A percentile compares a stretch with the other conserved stretches of the same genome.
Conservation (phyloP, 2,329 filamentous ascomycete genomes). For the Aureobasidium subglaciale region DNA sequence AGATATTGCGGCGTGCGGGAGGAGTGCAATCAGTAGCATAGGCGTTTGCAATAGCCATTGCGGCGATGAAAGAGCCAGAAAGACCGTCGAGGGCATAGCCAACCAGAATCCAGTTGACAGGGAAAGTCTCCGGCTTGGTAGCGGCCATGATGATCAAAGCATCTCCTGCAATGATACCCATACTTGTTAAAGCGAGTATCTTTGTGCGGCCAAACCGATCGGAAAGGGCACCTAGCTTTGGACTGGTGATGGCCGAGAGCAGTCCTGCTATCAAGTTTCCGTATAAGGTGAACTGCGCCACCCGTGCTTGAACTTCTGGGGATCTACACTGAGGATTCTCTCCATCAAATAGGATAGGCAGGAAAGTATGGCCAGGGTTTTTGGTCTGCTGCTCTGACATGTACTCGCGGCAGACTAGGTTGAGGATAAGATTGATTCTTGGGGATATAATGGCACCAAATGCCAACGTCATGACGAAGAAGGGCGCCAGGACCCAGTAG, state of each 20-base stretch:
- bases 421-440: slow-evolving; percentile 77
- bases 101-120: slow-evolving; percentile 72
- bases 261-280: slow-evolving; percentile 67
- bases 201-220: slow-evolving; percentile 77
- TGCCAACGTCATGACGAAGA: slow-evolving; percentile 73
- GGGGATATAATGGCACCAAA: slow-evolving; percentile 83
- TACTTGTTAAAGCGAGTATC: slow-evolving; percentile 64
- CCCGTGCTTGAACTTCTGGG: slow-evolving; percentile 68
- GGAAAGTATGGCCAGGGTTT: slow-evolving; percentile 54
- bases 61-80: slow-evolving; percentile 80
- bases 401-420: slow-evolving; percentile 77
- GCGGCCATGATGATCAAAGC: slow-evolving; percentile 71
- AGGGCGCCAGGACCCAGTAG: slow-evolving; percentile 75
- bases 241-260: slow-evolving; percentile 72
- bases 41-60: slow-evolving; percentile 70
- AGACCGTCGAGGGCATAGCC: slow-evolving; percentile 75
- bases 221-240: slow-evolving; percentile 75
- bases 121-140: slow-evolving; percentile 62
- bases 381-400: slow-evolving; percentile 58
- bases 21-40: slow-evolving; percentile 86
- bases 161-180: slow-evolving; percentile 69
- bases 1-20: slow-evolving; percentile 69
- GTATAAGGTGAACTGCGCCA: slow-evolving; percentile 71
- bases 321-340: slow-evolving; percentile 75
- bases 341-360: slow-evolving; percentile 57